Evolutionary conservation across 352 stramenopile species (phyloP).

Genomic region (Phytophthora constricta): DNA sequence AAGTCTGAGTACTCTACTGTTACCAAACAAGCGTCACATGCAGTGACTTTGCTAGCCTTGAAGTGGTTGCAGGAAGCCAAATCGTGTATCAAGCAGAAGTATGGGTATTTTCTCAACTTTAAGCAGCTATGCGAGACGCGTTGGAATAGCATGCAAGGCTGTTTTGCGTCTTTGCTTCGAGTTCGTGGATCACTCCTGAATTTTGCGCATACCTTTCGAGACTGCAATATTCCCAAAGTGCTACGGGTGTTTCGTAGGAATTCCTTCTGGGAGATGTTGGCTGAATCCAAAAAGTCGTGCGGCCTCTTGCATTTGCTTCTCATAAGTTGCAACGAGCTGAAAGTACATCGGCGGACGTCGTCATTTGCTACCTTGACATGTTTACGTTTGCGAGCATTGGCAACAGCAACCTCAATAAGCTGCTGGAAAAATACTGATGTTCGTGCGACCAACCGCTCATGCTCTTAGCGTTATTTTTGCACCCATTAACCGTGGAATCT

Average conservation of each 20-base stretch:
- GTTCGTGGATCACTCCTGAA: neutral
- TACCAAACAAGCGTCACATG: neutral
- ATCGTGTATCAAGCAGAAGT: neutral
- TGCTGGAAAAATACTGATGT: conserved; percentile 9
- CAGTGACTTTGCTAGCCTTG: neutral
- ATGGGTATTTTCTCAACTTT: neutral
- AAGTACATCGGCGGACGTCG: neutral
- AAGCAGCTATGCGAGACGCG: neutral
- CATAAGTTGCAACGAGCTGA: neutral
- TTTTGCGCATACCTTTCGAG: neutral
- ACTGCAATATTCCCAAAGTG: neutral
- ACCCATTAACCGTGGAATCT: conserved; percentile 7
- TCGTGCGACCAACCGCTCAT: conserved; percentile 17
- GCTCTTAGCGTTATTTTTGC: conserved; percentile 17
- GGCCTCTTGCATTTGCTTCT: neutral
- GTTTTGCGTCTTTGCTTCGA: neutral
- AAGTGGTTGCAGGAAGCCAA: neutral
- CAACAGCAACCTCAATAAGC: neutral
- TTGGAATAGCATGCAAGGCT: neutral
- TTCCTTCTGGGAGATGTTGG: neutral
- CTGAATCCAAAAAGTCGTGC: neutral
- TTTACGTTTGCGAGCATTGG: neutral
- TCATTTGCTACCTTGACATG: neutral
- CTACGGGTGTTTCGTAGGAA: neutral
- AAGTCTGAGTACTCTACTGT: neutral